phyloP scores from a whole-genome alignment of 345 rosid species.

The Lepidium sativum region DNA sequence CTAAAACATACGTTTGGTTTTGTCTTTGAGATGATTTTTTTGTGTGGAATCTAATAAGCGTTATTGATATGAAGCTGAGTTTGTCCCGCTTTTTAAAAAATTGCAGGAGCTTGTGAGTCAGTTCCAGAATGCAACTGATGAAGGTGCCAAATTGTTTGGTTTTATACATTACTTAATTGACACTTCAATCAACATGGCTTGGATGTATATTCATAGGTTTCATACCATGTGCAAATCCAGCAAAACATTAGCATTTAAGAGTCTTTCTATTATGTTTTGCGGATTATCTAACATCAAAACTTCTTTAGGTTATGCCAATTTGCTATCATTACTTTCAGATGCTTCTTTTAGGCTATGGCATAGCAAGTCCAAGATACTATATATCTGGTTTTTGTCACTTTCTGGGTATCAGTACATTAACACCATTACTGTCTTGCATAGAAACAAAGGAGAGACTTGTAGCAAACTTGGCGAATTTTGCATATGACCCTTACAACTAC shows the following conservation, averaged over 20 bases:
- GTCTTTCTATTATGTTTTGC: background rate
- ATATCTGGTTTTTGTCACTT: background rate
- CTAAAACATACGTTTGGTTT: no score
- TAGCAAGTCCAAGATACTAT: background rate
- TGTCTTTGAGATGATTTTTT: background rate
- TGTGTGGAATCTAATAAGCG: no score
- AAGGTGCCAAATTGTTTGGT: slow-evolving; percentile 37
- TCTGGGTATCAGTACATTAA: background rate
- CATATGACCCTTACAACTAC: slow-evolving; percentile 88
- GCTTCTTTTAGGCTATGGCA: background rate
- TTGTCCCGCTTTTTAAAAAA: background rate
- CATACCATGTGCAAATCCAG: background rate
- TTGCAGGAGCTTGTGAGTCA: slow-evolving; percentile 70
- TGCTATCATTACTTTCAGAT: background rate
- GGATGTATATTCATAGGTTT: background rate
- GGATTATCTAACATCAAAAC: background rate
- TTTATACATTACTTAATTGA: background rate
- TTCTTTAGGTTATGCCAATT: background rate
- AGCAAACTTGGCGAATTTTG: slow-evolving; percentile 82
- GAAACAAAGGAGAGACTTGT: slow-evolving; percentile 62
- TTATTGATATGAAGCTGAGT: background rate
- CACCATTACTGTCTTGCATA: slow-evolving; percentile 19
- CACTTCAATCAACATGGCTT: background rate
- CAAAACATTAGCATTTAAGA: background rate
- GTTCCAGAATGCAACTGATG: slow-evolving; percentile 65